Conservation (phyloP, 257 asterid species). For the Knoxia roxburghii region DNA sequence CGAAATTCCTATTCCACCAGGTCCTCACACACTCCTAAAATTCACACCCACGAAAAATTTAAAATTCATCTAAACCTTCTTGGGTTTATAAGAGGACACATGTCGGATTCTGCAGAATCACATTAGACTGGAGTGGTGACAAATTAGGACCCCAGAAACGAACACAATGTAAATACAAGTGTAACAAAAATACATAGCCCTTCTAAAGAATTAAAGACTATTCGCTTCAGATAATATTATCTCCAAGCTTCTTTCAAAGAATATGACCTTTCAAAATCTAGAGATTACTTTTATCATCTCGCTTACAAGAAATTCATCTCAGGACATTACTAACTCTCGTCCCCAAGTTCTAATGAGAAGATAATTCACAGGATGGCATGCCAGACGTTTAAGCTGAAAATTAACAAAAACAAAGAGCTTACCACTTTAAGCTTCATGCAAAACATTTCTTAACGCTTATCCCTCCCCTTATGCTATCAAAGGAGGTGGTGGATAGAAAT, state of each 20-base stretch:
- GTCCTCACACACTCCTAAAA: neutral
- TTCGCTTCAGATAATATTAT: neutral
- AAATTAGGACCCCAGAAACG: neutral
- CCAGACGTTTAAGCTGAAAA: neutral
- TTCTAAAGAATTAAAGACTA: neutral
- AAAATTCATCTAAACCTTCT: neutral
- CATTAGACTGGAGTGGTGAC: neutral
- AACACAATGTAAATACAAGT: neutral
- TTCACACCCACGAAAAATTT: neutral
- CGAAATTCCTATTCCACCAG: neutral
- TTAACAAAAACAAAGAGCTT: neutral
- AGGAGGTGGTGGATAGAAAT: neutral
- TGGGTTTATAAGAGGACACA: neutral
- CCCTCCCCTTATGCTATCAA: neutral
- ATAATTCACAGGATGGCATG: neutral
- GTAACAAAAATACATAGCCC: neutral
- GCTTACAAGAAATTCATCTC: neutral
- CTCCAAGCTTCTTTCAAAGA: too few species aligned
- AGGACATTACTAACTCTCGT: neutral
- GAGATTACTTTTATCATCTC: neutral
- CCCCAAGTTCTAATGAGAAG: neutral
- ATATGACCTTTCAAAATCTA: neutral
- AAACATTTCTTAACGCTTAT: neutral
- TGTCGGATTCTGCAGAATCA: neutral
- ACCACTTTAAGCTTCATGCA: neutral